Evolutionary conservation across 2,329 filamentous ascomycete species (phyloP).

Genomic region (Beauveria asiatica): DNA sequence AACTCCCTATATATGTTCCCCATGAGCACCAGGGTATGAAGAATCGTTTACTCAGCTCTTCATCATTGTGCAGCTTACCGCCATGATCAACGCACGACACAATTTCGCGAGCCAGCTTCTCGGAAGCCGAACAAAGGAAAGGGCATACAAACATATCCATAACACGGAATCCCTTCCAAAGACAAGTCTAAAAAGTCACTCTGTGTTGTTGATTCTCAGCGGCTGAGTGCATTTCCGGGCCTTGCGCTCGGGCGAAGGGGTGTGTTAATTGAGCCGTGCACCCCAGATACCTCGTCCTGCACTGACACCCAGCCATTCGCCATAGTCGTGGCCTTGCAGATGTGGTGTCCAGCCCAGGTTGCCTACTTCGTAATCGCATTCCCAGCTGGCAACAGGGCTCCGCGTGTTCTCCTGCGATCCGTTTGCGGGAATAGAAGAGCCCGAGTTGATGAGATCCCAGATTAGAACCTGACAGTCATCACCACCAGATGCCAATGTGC

Average conservation of each 20-base stretch:
- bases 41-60: neutral
- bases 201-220: neutral
- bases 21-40: neutral
- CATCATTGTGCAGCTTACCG: neutral
- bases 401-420: slow-evolving; percentile 49
- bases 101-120: neutral
- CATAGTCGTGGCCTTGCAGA: slow-evolving; percentile 56
- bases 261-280: slow-evolving; percentile 37
- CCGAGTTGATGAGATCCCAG: slow-evolving; percentile 77
- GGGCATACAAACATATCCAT: neutral
- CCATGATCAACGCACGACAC: neutral
- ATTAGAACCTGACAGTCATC: slow-evolving; percentile 88
- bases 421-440: slow-evolving; percentile 40
- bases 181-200: neutral
- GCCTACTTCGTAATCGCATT: slow-evolving; percentile 78
- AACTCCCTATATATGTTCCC: slow-evolving; percentile 10
- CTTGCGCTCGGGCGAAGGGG: neutral
- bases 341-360: slow-evolving; percentile 81
- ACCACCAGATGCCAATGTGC: slow-evolving; percentile 80
- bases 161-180: neutral
- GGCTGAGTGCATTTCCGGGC: neutral
- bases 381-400: slow-evolving; percentile 68
- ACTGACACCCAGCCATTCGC: slow-evolving; percentile 78
- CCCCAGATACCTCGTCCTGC: slow-evolving; percentile 78
- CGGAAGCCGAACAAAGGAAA: slow-evolving; percentile 2